Evolutionary conservation across 2,329 filamentous ascomycete species (phyloP).

Genomic region (Furcasterigmium furcatum): DNA sequence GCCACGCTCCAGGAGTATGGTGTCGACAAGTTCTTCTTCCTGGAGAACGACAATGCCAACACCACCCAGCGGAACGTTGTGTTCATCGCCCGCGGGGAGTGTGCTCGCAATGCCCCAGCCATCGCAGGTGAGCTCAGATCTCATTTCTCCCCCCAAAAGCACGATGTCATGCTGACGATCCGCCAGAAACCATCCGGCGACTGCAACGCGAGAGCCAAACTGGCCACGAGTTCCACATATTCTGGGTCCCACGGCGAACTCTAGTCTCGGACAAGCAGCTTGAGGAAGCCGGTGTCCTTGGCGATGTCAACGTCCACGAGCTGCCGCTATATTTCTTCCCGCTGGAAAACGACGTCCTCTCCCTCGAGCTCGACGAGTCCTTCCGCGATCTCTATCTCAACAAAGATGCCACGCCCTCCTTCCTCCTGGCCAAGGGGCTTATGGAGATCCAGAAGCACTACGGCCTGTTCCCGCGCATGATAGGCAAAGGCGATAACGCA

Average conservation of each 20-base stretch:
- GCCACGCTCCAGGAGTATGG: constrained; percentile 95
- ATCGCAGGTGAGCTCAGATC: constrained; percentile 68
- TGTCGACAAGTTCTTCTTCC: constrained; percentile 94
- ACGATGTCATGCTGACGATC: constrained; percentile 10
- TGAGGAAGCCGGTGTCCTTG: constrained; percentile 88
- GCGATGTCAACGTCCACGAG: constrained; percentile 86
- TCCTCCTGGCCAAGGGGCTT: constrained; percentile 82
- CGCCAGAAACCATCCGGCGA: constrained; percentile 81
- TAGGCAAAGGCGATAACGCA: constrained; percentile 93
- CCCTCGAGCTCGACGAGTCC: constrained; percentile 82
- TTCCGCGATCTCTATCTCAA: constrained; percentile 85
- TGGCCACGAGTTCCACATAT: constrained; percentile 94
- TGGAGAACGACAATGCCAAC: constrained; percentile 94
- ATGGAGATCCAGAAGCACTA: constrained; percentile 93
- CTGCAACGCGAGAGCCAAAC: constrained; percentile 83
- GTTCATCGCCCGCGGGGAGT: constrained; percentile 89
- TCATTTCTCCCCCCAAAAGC: too few relatives aligned
- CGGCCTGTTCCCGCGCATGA: constrained; percentile 89
- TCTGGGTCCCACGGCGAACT: constrained; percentile 92
- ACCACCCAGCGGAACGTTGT: constrained; percentile 92
- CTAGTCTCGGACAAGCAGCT: constrained; percentile 87
- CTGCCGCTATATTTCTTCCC: constrained; percentile 88
- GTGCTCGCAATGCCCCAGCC: constrained; percentile 74
- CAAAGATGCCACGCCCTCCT: constrained; percentile 89
- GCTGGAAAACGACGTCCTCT: constrained; percentile 85